These are phyloP conservation scores for Daedalea quercina DNA, from an alignment of 768 basidiomycete species.

Conservation along the genomic window DNA sequence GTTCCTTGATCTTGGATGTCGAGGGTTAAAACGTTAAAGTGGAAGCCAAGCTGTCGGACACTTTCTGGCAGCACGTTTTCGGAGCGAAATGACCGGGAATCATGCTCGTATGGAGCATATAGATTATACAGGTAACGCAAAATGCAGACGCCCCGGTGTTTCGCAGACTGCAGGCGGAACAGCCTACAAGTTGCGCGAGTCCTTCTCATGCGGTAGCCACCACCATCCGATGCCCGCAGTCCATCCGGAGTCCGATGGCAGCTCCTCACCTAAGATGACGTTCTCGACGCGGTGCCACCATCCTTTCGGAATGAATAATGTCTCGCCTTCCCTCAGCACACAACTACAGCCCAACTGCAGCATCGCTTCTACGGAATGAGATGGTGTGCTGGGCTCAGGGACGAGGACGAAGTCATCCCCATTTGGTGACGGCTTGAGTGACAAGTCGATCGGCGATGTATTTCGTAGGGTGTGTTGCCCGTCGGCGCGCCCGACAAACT, in stretches of 20 bases:
- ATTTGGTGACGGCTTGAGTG: background rate
- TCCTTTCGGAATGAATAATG: constrained; percentile 18
- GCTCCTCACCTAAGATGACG: constrained; percentile 7
- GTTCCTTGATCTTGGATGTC: constrained; percentile 28
- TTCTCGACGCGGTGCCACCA: constrained; percentile 24
- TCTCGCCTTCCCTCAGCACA: constrained; percentile 17
- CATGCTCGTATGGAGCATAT: constrained; percentile 23
- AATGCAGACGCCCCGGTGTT: background rate
- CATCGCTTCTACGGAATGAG: constrained; percentile 6
- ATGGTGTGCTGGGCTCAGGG: constrained; percentile 2
- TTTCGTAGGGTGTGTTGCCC: constrained; percentile 8
- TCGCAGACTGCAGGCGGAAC: too few relatives aligned
- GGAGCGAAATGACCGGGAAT: background rate
- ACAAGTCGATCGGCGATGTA: constrained; percentile 10
- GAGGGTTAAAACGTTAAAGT: constrained; percentile 25
- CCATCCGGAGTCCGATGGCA: constrained; percentile 8
- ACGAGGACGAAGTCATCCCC: background rate
- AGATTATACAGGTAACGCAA: constrained; percentile 7
- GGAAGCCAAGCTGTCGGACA: constrained; percentile 13
- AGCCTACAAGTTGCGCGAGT: too few relatives aligned
- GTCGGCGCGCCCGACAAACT: constrained; percentile 4
- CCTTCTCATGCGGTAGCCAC: constrained; percentile 12
- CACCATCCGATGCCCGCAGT: constrained; percentile 21
- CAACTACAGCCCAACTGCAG: constrained; percentile 11
- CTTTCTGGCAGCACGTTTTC: constrained; percentile 5